Evolutionary conservation across 1,139 yeast genomes (phyloP).

Genomic region (Petasospora fabianii): DNA sequence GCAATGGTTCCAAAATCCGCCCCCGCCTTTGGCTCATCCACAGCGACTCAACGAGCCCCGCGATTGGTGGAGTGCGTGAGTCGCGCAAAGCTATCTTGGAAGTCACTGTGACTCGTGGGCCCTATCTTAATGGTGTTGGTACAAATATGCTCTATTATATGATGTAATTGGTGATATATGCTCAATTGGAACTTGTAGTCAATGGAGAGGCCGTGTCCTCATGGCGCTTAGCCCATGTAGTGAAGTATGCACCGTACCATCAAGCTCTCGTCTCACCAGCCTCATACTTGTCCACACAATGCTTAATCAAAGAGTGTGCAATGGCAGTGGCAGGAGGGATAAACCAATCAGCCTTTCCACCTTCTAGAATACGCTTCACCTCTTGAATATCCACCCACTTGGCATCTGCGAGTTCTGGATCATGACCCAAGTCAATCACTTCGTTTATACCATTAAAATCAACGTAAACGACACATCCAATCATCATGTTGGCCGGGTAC

Average conservation of each 20-base stretch:
- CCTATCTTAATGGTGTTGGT: too few relatives aligned
- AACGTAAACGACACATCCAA: conserved; percentile 81
- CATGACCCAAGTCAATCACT: conserved; percentile 68
- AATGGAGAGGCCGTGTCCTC: too few relatives aligned
- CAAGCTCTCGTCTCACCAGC: background rate
- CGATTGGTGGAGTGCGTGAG: background rate
- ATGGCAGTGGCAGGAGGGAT: conserved; percentile 49
- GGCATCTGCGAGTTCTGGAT: conserved; percentile 80
- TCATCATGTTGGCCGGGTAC: conserved; percentile 66
- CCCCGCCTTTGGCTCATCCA: background rate
- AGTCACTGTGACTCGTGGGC: too few relatives aligned
- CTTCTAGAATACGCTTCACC: conserved; percentile 42
- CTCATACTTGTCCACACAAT: conserved; percentile 1
- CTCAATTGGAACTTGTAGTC: too few relatives aligned
- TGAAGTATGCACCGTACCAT: too few relatives aligned
- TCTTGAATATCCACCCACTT: conserved; percentile 69
- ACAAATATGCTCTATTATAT: too few relatives aligned
- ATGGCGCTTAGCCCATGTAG: too few relatives aligned
- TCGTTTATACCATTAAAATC: conserved; percentile 61
- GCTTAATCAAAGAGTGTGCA: conserved; percentile 39
- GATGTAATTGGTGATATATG: too few relatives aligned
- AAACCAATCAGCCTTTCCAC: conserved; percentile 30
- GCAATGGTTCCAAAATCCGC: background rate
- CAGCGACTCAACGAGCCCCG: conserved; percentile 1
- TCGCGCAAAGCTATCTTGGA: too few relatives aligned